Base-by-base conservation (phyloP, 176 grass and related monocot species). In the Oryza longistaminata region DNA sequence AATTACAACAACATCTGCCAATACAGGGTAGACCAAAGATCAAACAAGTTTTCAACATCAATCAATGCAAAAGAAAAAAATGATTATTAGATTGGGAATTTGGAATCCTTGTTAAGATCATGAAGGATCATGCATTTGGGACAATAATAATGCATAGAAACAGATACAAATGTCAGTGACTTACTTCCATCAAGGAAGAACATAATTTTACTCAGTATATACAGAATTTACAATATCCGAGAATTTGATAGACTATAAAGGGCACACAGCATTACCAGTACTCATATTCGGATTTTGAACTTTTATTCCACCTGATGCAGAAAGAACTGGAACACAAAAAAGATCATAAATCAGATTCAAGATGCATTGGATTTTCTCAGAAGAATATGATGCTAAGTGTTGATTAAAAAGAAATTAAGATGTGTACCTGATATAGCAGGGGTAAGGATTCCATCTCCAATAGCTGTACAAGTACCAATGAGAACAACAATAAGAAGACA, bases 391-490 rank as follows among this genome's bases (percentile, higher is more conserved):
- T 70, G 62, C 26, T 80, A 29, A 80, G 39, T 75, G 78, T 52
- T 16, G 27, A 1, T 50, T 74, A 11, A 15, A 68, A 70, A 70
- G 55, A 79, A 15, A 42, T 66, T 61, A 85, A 27, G 8, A 24
- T 22, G n/a, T 29, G 9, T 86, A 99, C 97, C 97, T 85, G 97
- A 99, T 87, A 99, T 99, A 58, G 92, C 97, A 72, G 97, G 93
- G 79, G 97, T 99, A 84, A 99, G 93, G 80, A 99, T 99, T 13
- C 97, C 97, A 90, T 99, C 97, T 75, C 97, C 97, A 73, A 99
- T 99, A 68, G 97, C 97, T 88, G 91, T 99, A 90, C 97, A 99
- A 77, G 97, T 99, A 73, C 97, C 93, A 76, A 99, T 65, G 52
- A 99, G 92, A 60, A 99, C 97, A 79, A 99, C 35, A 92, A 99